phyloP scores from a whole-genome alignment of 2,329 filamentous ascomycete species.

The Chlorencoelia australis region DNA sequence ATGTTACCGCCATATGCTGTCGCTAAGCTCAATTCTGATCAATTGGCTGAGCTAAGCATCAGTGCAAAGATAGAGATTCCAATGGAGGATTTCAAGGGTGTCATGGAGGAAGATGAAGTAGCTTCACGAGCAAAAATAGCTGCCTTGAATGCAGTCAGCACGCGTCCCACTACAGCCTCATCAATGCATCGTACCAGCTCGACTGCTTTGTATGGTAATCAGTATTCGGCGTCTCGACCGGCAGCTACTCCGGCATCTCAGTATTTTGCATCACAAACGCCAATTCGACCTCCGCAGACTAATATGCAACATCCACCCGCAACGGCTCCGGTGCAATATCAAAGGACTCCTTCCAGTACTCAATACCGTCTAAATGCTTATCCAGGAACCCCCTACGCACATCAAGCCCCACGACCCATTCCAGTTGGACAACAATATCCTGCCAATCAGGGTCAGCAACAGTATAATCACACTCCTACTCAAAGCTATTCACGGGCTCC shows the following conservation, averaged over 20 bases:
- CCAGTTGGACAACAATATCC: slow-evolving; percentile 19
- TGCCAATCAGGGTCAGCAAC: slow-evolving; percentile 14
- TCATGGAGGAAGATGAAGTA: slow-evolving; percentile 43
- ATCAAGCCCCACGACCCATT: slow-evolving; percentile 21
- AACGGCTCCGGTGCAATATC: slow-evolving; percentile 17
- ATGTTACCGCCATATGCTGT: slow-evolving; percentile 46
- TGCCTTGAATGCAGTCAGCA: slow-evolving; percentile 14
- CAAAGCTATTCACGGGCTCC: slow-evolving; percentile 18
- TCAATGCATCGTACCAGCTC: slow-evolving; percentile 19
- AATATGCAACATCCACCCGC: slow-evolving; percentile 22
- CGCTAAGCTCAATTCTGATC: slow-evolving; percentile 45
- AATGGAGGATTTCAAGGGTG: slow-evolving; percentile 37
- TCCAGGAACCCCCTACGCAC: slow-evolving; percentile 22
- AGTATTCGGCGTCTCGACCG: slow-evolving; percentile 22
- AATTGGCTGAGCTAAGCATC: slow-evolving; percentile 42
- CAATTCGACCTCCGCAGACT: slow-evolving; percentile 19
- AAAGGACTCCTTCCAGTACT: slow-evolving; percentile 18
- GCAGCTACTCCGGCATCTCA: slow-evolving; percentile 6
- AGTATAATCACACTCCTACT: slow-evolving; percentile 17
- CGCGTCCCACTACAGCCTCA: slow-evolving; percentile 14
- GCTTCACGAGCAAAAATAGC: slow-evolving; percentile 21
- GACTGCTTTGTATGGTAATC: slow-evolving; percentile 25
- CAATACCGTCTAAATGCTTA: slow-evolving; percentile 22
- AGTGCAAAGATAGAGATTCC: slow-evolving; percentile 41
- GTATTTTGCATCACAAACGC: slow-evolving; percentile 17